phyloP scores from a whole-genome alignment of 345 rosid species.

The Excoecaria cochinchinensis region DNA sequence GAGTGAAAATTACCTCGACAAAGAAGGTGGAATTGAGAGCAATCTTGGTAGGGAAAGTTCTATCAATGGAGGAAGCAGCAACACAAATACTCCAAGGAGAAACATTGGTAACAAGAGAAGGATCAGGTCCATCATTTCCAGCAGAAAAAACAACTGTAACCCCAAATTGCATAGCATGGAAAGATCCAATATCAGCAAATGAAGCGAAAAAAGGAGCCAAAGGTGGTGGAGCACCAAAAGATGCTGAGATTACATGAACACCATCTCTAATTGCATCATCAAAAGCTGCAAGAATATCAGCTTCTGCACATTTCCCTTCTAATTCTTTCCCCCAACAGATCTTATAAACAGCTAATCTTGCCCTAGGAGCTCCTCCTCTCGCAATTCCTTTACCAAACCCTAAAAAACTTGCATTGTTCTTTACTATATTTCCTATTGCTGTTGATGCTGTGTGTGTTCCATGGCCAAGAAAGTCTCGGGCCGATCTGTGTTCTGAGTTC shows the following conservation, averaged over 20 bases:
- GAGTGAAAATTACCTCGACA: slow-evolving; percentile 38
- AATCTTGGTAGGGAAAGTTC: slow-evolving; percentile 44
- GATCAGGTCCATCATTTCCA: slow-evolving; percentile 54
- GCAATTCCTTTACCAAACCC: slow-evolving; percentile 48
- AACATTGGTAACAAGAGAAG: slow-evolving; percentile 43
- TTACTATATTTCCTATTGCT: slow-evolving; percentile 47
- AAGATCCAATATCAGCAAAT: slow-evolving; percentile 41
- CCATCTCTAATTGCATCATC: slow-evolving; percentile 55
- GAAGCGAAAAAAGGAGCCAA: slow-evolving; percentile 39
- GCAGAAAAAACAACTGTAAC: slow-evolving; percentile 57
- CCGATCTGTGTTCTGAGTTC: slow-evolving; percentile 49
- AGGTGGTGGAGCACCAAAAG: slow-evolving; percentile 52
- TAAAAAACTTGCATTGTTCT: slow-evolving; percentile 31
- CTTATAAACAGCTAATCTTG: slow-evolving; percentile 61
- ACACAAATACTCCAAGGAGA: slow-evolving; percentile 62
- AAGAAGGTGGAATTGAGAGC: slow-evolving; percentile 33
- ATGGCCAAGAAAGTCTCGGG: slow-evolving; percentile 60
- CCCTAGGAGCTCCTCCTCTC: slow-evolving; percentile 64
- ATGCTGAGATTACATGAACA: slow-evolving; percentile 51
- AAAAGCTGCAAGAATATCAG: slow-evolving; percentile 57
- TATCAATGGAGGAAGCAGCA: slow-evolving; percentile 58
- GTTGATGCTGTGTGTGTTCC: slow-evolving; percentile 69
- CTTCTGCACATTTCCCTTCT: slow-evolving; percentile 42
- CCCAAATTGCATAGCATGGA: slow-evolving; percentile 57
- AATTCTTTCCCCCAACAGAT: slow-evolving; percentile 42